Evolutionary conservation across 257 asterid species (phyloP).

Genomic region (Salvia miltiorrhiza): DNA sequence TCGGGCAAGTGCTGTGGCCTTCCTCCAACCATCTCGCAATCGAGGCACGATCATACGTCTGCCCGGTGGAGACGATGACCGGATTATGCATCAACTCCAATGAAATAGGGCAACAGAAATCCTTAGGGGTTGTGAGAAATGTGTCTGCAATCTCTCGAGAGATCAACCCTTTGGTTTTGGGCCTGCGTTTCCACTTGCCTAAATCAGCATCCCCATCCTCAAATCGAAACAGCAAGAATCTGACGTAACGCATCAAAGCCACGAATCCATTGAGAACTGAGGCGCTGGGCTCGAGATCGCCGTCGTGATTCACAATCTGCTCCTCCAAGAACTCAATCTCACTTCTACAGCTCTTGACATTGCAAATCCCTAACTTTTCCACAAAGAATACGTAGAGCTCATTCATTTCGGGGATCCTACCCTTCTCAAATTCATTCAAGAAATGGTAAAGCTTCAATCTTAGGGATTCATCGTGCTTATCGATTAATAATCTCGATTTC

Average conservation of each 20-base stretch:
- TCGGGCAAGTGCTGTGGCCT: conserved; percentile 83
- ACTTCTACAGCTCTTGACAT: conserved; percentile 49
- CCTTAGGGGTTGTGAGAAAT: conserved; percentile 65
- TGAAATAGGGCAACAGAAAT: conserved; percentile 80
- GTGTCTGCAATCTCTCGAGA: conserved; percentile 66
- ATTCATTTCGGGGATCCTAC: conserved; percentile 44
- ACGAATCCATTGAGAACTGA: conserved; percentile 67
- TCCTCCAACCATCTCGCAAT: conserved; percentile 87
- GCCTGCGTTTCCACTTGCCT: conserved; percentile 46
- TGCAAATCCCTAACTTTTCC: conserved; percentile 52
- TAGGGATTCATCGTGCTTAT: conserved; percentile 52
- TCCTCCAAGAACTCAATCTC: conserved; percentile 92
- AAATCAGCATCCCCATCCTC: conserved; percentile 70
- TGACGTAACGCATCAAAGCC: conserved; percentile 64
- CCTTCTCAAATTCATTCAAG: conserved; percentile 69
- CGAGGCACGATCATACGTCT: conserved; percentile 78
- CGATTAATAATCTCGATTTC: conserved; percentile 48
- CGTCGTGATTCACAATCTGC: conserved; percentile 77
- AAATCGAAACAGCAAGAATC: conserved; percentile 77
- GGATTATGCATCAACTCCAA: conserved; percentile 92
- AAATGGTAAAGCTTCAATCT: conserved; percentile 61
- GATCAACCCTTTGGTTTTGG: conserved; percentile 48
- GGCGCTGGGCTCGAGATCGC: conserved; percentile 74
- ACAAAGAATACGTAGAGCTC: conserved; percentile 50
- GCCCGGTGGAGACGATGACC: conserved; percentile 83